These are phyloP conservation scores for Cryomyces minteri DNA, from an alignment of 495 filamentous ascomycete species.

Conservation along the genomic window DNA sequence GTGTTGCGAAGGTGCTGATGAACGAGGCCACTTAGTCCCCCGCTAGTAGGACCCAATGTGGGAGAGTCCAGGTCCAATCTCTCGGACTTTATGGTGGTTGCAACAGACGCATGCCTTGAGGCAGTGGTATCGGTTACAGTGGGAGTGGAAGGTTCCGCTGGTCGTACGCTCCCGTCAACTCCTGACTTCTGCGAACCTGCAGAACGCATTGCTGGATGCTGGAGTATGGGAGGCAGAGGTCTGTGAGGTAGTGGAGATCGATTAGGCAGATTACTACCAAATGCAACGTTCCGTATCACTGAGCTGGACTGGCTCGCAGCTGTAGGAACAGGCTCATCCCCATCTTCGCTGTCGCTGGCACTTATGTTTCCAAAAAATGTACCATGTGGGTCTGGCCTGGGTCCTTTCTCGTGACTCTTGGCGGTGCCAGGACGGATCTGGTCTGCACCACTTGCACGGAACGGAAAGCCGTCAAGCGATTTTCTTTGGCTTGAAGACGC, in stretches of 20 bases:
- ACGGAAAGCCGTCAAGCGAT: not conserved
- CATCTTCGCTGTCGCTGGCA: slow-evolving; percentile 11
- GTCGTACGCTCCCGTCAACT: not conserved
- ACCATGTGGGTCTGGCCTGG: slow-evolving; percentile 8
- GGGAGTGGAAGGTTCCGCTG: not conserved
- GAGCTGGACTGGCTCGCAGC: not conserved
- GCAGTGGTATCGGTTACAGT: not conserved
- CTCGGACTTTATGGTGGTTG: slow-evolving; percentile 9
- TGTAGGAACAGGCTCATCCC: not conserved
- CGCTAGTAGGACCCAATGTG: slow-evolving; percentile 46
- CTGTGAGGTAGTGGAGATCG: too few relatives aligned
- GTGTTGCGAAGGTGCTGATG: slow-evolving; percentile 69
- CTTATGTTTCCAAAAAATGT: slow-evolving; percentile 14
- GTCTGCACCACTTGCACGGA: not conserved
- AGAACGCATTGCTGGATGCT: not conserved
- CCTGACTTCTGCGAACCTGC: not conserved
- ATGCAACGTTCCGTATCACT: not conserved
- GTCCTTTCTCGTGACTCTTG: not conserved
- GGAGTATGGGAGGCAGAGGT: not conserved
- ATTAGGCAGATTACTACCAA: too few relatives aligned
- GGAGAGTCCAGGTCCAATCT: slow-evolving; percentile 46
- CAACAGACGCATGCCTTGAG: too few relatives aligned
- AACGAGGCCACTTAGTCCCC: slow-evolving; percentile 65
- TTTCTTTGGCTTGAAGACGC: not conserved
- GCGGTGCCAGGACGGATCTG: not conserved